Evolutionary conservation across 352 stramenopile species (phyloP).

Genomic region (Pythium insidiosum): DNA sequence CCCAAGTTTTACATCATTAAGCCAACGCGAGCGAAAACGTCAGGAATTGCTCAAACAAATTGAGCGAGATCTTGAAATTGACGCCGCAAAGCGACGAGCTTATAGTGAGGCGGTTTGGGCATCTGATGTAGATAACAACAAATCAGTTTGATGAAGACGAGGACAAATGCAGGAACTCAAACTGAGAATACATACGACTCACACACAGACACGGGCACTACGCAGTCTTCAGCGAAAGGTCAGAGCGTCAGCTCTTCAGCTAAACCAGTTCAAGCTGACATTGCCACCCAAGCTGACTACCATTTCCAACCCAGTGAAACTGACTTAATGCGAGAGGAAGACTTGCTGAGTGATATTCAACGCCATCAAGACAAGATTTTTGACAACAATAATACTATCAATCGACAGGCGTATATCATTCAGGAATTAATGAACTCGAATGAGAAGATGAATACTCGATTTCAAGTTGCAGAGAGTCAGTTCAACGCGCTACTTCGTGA

Average conservation of each 20-base stretch:
- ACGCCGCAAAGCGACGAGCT: slow-evolving; percentile 5
- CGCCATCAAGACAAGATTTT: too few species aligned
- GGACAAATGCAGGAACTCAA: slow-evolving; percentile 7
- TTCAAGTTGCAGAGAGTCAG: not conserved
- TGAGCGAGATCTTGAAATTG: slow-evolving; percentile 8
- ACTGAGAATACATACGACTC: not conserved
- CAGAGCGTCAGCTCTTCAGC: not conserved
- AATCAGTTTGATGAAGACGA: not conserved
- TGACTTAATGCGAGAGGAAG: too few species aligned
- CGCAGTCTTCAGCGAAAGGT: not conserved
- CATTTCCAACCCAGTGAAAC: too few species aligned
- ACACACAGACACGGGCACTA: not conserved
- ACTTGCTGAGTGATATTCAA: not conserved
- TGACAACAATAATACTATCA: too few species aligned
- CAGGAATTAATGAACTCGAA: not conserved
- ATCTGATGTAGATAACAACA: slow-evolving; percentile 12
- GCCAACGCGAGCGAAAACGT: slow-evolving; percentile 10
- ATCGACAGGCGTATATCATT: not conserved
- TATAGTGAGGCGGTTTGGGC: slow-evolving; percentile 15
- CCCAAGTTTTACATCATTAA: slow-evolving; percentile 6
- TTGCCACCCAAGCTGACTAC: too few species aligned
- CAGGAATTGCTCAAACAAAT: slow-evolving; percentile 7
- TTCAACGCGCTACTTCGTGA: not conserved
- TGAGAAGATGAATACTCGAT: not conserved
- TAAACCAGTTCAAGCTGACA: too few species aligned